Evolutionary conservation across 1,139 yeast genomes (phyloP).

Genomic region (Scheffersomyces segobiensis): DNA sequence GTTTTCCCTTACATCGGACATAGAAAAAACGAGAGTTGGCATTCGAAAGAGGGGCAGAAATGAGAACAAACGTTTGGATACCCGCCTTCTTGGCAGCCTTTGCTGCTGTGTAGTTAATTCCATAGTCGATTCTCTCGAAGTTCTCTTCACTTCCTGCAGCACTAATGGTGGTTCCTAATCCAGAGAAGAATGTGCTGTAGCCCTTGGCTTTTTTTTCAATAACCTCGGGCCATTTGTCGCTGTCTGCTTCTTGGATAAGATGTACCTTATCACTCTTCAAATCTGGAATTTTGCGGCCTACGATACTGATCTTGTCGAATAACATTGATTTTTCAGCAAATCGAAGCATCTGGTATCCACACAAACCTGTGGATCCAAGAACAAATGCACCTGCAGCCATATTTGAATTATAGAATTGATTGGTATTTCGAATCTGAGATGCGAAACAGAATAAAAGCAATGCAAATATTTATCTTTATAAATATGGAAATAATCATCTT

Average conservation of each 20-base stretch:
- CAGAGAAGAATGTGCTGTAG: slow-evolving; percentile 49
- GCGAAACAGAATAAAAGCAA: not conserved
- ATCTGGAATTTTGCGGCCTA: slow-evolving; percentile 43
- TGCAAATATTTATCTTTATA: no score
- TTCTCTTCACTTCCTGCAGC: slow-evolving; percentile 69
- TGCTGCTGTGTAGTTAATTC: slow-evolving; percentile 63
- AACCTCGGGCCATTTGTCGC: slow-evolving; percentile 40
- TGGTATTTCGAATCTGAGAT: not conserved
- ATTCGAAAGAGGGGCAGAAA: slow-evolving; percentile 63
- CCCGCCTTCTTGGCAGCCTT: slow-evolving; percentile 70
- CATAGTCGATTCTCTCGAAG: slow-evolving; percentile 70
- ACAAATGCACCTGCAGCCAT: slow-evolving; percentile 22
- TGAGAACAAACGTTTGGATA: slow-evolving; percentile 59
- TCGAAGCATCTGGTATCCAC: slow-evolving; percentile 50
- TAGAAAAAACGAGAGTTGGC: slow-evolving; percentile 53
- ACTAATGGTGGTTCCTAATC: slow-evolving; percentile 74
- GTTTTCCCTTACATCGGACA: slow-evolving; percentile 58
- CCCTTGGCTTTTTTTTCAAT: slow-evolving; percentile 16
- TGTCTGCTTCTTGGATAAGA: slow-evolving; percentile 36
- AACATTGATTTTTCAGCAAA: slow-evolving; percentile 30
- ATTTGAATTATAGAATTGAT: no score
- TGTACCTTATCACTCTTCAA: slow-evolving; percentile 22
- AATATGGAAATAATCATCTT: not conserved
- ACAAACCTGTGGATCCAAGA: slow-evolving; percentile 67
- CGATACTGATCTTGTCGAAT: slow-evolving; percentile 38